A percentile compares a stretch with the other conserved stretches of the same genome.
phyloP scores from a whole-genome alignment of 2,329 filamentous ascomycete species.

The Tolypocladium album region DNA sequence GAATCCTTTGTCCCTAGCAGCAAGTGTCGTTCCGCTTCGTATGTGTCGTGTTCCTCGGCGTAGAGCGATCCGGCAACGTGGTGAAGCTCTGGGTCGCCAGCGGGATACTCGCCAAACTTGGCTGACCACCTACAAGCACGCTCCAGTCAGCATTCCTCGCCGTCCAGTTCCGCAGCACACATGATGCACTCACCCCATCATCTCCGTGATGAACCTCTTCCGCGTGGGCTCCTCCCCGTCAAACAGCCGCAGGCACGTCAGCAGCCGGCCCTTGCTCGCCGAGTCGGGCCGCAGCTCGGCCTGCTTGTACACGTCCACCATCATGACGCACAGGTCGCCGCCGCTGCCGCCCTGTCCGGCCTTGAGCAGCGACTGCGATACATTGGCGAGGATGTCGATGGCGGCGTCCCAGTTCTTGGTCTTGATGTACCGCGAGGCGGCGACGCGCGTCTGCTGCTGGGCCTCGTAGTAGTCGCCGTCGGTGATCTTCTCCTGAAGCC shows the following conservation, averaged over 20 bases:
- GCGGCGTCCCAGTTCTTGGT: constrained; percentile 73
- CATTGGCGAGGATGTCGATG: constrained; percentile 74
- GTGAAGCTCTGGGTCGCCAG: constrained; percentile 88
- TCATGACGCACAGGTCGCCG: constrained; percentile 76
- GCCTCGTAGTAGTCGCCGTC: constrained; percentile 96
- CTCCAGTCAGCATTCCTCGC: constrained; percentile 4
- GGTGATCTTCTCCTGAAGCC: constrained; percentile 75
- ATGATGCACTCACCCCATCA: constrained; percentile 50
- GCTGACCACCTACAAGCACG: constrained; percentile 55
- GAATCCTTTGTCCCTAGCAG: constrained; percentile 84
- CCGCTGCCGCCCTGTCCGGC: constrained; percentile 91
- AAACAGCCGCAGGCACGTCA: constrained; percentile 74
- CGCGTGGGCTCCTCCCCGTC: constrained; percentile 74
- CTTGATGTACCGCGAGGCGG: constrained; percentile 90
- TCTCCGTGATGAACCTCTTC: constrained; percentile 84
- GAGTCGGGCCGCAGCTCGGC: constrained; percentile 69
- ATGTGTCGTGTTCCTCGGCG: constrained; percentile 85
- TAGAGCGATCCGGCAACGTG: constrained; percentile 82
- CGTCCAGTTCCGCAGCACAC: background rate
- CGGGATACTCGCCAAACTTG: constrained; percentile 76
- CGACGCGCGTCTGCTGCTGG: constrained; percentile 93
- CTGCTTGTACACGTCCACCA: constrained; percentile 87
- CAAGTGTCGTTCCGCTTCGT: constrained; percentile 88
- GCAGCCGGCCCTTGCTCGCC: constrained; percentile 60
- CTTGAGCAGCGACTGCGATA: constrained; percentile 75